Conservation (phyloP, 129 eudicot genomes). For the Tagetes patula region DNA sequence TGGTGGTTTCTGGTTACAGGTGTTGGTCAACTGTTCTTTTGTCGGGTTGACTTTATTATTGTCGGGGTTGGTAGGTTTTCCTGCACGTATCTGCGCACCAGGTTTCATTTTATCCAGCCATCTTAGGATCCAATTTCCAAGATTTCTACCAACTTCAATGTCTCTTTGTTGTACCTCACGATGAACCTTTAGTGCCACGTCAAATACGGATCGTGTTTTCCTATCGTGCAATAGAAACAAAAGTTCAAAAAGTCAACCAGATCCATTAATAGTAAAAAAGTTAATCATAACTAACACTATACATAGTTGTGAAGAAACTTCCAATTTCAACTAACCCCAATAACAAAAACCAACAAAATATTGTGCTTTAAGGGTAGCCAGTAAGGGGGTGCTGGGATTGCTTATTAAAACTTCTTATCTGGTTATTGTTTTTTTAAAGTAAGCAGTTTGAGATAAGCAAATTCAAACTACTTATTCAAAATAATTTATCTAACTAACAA, state of each 20-base stretch:
- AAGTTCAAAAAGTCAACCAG: background rate
- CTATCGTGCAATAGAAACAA: constrained; percentile 35
- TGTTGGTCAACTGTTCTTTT: constrained; percentile 31
- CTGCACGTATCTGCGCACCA: constrained; percentile 67
- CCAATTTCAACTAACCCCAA: too few relatives aligned
- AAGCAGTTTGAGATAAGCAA: background rate
- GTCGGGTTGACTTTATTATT: constrained; percentile 21
- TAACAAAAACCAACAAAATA: too few relatives aligned
- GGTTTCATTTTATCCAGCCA: constrained; percentile 86
- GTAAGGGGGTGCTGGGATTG: background rate
- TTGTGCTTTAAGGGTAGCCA: background rate
- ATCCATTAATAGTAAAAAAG: background rate
- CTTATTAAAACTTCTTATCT: background rate
- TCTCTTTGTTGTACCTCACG: constrained; percentile 78
- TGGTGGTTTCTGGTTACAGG: constrained; percentile 38
- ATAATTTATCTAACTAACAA: background rate
- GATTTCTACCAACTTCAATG: constrained; percentile 75
- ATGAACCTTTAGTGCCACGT: constrained; percentile 68
- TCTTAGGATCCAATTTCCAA: constrained; percentile 83
- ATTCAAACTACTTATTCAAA: background rate
- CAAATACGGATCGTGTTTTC: constrained; percentile 70
- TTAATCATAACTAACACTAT: background rate
- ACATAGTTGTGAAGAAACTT: background rate
- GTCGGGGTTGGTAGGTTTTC: constrained; percentile 26
- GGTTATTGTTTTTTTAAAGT: background rate